These are phyloP conservation scores for Pyricularia grisea DNA, from an alignment of 2,329 filamentous ascomycete species.

Conservation along the genomic window DNA sequence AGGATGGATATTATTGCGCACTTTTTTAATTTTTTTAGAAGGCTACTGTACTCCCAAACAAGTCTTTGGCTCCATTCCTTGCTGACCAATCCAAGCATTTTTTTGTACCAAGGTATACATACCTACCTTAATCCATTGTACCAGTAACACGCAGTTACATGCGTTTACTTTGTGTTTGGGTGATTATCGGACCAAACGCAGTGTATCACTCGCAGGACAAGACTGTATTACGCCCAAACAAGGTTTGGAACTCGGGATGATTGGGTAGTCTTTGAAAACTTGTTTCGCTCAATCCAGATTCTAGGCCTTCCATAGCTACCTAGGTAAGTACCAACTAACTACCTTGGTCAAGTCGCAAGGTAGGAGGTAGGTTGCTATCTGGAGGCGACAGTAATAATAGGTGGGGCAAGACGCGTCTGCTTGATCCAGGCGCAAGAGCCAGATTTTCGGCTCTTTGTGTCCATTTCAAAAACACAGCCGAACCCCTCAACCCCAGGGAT, in stretches of 20 bases:
- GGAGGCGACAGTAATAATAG: background rate
- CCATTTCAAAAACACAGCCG: background rate
- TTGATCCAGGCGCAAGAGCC: no score
- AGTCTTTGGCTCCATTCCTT: no score
- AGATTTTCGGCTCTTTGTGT: no score
- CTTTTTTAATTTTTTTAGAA: background rate
- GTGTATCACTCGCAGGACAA: background rate
- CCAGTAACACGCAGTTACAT: background rate
- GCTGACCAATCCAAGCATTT: no score
- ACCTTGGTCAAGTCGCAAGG: no score
- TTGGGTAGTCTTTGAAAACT: no score
- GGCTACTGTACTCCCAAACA: background rate
- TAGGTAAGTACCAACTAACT: no score
- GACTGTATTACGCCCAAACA: background rate
- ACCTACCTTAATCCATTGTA: no score
- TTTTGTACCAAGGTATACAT: no score
- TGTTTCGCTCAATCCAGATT: no score
- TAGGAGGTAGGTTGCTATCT: background rate
- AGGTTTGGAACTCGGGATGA: background rate
- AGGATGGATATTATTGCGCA: background rate
- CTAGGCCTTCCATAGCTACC: no score
- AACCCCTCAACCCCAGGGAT: background rate
- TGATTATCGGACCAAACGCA: background rate
- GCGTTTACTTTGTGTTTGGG: background rate
- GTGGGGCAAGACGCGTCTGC: background rate